A percentile compares a stretch with the other conserved stretches of the same genome.
Conservation (phyloP, 1,284 basidiomycete species). For the Melanopsichium pennsylvanicum region DNA sequence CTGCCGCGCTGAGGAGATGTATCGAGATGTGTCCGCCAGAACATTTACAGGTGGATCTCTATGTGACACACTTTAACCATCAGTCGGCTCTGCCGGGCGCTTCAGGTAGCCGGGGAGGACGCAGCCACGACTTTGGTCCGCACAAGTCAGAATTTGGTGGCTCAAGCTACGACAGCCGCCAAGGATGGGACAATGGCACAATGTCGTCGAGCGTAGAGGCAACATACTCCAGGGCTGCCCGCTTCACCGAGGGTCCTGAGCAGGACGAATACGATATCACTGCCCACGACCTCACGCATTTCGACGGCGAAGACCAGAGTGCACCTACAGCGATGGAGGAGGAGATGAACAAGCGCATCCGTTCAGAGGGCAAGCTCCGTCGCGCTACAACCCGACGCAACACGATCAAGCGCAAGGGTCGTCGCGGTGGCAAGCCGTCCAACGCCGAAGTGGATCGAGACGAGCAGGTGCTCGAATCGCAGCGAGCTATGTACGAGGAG, state of each 20-base stretch:
- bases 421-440: constrained; percentile 20
- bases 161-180: constrained; percentile 9
- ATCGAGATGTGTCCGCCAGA: constrained; percentile 72
- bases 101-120: constrained; percentile 4
- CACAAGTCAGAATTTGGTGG: constrained; percentile 8
- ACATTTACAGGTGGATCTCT: constrained; percentile 79
- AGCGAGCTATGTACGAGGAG: constrained; percentile 48
- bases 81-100: constrained; percentile 21
- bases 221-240: constrained; percentile 23
- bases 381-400: constrained; percentile 69
- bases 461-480: constrained; percentile 33
- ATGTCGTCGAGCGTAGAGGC: constrained; percentile 10
- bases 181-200: constrained; percentile 1
- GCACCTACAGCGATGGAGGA: constrained; percentile 73
- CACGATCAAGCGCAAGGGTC: constrained; percentile 43
- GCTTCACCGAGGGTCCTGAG: constrained; percentile 66
- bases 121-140: constrained; percentile 7
- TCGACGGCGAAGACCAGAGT: constrained; percentile 77
- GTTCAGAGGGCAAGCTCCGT: constrained; percentile 76
- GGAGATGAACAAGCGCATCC: constrained; percentile 72
- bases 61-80: constrained; percentile 69
- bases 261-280: constrained; percentile 70
- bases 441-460: constrained; percentile 21
- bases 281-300: constrained; percentile 78
- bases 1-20: constrained; percentile 75